Conservation (phyloP, 75 land plant species). For the Larix kaempferi region DNA sequence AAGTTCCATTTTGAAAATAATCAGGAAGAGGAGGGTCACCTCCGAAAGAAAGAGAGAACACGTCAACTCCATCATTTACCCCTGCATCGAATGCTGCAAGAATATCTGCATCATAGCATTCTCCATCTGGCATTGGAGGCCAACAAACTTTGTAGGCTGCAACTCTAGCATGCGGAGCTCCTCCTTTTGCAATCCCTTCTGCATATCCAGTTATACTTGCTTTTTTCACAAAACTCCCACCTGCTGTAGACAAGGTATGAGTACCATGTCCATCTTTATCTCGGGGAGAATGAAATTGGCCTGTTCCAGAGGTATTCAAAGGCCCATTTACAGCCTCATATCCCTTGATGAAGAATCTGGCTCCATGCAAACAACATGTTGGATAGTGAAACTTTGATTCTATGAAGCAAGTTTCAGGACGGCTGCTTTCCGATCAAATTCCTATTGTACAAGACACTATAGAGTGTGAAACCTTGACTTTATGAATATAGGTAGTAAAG, state of each 20-base stretch:
- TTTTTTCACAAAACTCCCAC: conserved; percentile 44
- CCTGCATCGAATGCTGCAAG: conserved; percentile 92
- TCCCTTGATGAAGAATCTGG: conserved; percentile 74
- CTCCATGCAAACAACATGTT: conserved; percentile 60
- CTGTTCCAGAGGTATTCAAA: conserved; percentile 46
- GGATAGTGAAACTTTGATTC: too few relatives aligned
- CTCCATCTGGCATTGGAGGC: conserved; percentile 20
- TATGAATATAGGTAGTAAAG: too few relatives aligned
- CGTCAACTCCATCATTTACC: conserved; percentile 91
- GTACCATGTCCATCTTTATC: conserved; percentile 94
- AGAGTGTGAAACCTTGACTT: not conserved
- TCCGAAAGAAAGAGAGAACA: conserved; percentile 88
- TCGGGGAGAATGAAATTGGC: conserved; percentile 65
- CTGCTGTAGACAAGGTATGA: conserved; percentile 81
- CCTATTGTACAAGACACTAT: too few relatives aligned
- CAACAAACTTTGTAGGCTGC: conserved; percentile 97
- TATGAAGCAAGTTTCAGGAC: too few relatives aligned
- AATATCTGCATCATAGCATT: conserved; percentile 95
- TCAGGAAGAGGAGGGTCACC: conserved; percentile 58
- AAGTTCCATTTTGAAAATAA: conserved; percentile 81
- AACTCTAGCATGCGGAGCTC: conserved; percentile 76
- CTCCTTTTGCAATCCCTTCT: conserved; percentile 64
- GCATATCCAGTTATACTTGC: conserved; percentile 72
- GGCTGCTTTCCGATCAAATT: too few relatives aligned
- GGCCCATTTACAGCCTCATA: conserved; percentile 53